A percentile compares a stretch with the other conserved stretches of the same genome.
phyloP scores from a whole-genome alignment of 1,139 yeast species.

The Suhomyces choctaworum region DNA sequence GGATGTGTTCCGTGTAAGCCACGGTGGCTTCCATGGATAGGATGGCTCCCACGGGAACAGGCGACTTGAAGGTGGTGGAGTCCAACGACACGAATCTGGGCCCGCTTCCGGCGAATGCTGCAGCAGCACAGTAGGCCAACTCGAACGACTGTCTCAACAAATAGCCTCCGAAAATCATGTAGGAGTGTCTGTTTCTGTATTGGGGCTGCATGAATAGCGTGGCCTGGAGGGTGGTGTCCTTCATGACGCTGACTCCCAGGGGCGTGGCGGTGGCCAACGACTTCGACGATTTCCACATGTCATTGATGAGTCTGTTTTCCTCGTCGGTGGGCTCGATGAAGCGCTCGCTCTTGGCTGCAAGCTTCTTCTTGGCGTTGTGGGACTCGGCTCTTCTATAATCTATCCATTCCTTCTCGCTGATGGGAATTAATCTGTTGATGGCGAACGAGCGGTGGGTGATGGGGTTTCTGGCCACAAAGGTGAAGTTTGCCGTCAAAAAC shows the following conservation, averaged over 20 bases:
- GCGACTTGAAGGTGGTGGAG: conserved; percentile 86
- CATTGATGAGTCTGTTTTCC: conserved; percentile 74
- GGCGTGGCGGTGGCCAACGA: conserved; percentile 29
- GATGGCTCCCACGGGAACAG: conserved; percentile 94
- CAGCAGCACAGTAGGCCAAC: conserved; percentile 88
- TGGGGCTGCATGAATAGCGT: conserved; percentile 95
- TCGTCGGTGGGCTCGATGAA: conserved; percentile 70
- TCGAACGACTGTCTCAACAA: conserved; percentile 89
- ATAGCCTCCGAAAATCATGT: conserved; percentile 94
- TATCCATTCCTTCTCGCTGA: conserved; percentile 70
- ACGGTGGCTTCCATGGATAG: conserved; percentile 78
- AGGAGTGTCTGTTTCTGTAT: conserved; percentile 89
- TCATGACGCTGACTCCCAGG: conserved; percentile 60
- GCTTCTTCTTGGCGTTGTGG: conserved; percentile 80
- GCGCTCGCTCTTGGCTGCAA: conserved; percentile 64
- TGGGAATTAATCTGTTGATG: conserved; percentile 75
- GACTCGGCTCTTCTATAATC: conserved; percentile 89
- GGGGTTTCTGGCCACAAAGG: conserved; percentile 94
- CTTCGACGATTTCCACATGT: conserved; percentile 68
- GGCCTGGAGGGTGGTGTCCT: conserved; percentile 66
- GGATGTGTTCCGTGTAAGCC: conserved; percentile 78
- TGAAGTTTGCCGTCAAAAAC: conserved; percentile 84
- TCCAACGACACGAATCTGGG: conserved; percentile 90
- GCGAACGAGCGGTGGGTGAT: conserved; percentile 84
- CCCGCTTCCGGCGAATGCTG: conserved; percentile 77